Evolutionary conservation across 2,329 filamentous ascomycete species (phyloP).

Genomic region (Thielaviopsis punctulata): DNA sequence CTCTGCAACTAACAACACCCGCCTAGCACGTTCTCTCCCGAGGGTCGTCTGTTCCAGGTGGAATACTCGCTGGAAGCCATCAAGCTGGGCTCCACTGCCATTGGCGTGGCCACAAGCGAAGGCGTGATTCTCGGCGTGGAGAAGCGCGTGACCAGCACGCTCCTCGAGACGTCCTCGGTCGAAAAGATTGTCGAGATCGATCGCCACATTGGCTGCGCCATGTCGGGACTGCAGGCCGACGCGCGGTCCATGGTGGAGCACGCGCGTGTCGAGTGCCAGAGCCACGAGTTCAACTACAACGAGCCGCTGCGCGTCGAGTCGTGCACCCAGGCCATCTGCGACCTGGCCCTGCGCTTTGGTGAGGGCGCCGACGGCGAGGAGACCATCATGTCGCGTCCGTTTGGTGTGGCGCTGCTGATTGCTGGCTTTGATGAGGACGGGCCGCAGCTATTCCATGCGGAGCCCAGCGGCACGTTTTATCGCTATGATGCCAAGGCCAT

Average conservation of each 20-base stretch:
- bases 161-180: slow-evolving; percentile 92
- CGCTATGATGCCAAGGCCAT: slow-evolving; percentile 98
- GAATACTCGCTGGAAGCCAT: slow-evolving; percentile 99
- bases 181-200: slow-evolving; percentile 99
- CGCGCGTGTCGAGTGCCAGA: slow-evolving; percentile 92
- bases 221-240: slow-evolving; percentile 94
- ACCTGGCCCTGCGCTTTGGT: slow-evolving; percentile 86
- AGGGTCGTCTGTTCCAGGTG: slow-evolving; percentile 99
- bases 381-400: slow-evolving; percentile 95
- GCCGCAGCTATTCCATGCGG: slow-evolving; percentile 91
- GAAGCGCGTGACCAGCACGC: slow-evolving; percentile 94
- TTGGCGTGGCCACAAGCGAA: slow-evolving; percentile 88
- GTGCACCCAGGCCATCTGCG: slow-evolving; percentile 97
- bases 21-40: slow-evolving; percentile 87
- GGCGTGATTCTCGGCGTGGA: slow-evolving; percentile 95
- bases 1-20: neutral
- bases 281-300: slow-evolving; percentile 95
- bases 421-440: slow-evolving; percentile 96
- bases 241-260: slow-evolving; percentile 97
- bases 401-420: slow-evolving; percentile 90
- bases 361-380: slow-evolving; percentile 96
- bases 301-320: slow-evolving; percentile 90
- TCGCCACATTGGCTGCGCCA: slow-evolving; percentile 95
- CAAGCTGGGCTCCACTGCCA: slow-evolving; percentile 96
- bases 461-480: slow-evolving; percentile 96